These are phyloP conservation scores for Claviceps sp. DNA, from an alignment of 2,329 filamentous ascomycete species.

Conservation along the genomic window DNA sequence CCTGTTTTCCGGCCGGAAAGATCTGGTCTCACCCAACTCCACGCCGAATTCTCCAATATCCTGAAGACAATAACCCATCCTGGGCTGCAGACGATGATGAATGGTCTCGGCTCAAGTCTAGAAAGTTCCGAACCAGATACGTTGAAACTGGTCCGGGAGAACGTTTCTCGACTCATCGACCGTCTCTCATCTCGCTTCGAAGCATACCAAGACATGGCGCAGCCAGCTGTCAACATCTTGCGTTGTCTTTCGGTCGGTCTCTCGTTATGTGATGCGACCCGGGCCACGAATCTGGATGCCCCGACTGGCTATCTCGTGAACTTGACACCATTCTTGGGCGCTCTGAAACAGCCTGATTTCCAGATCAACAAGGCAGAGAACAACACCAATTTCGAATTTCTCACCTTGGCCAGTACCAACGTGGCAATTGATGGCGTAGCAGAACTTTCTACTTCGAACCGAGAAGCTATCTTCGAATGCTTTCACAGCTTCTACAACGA, in stretches of 20 bases:
- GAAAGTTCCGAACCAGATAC: conserved; percentile 18
- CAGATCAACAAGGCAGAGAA: conserved; percentile 10
- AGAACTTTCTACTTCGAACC: conserved; percentile 26
- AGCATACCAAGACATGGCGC: conserved; percentile 74
- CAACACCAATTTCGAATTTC: conserved; percentile 27
- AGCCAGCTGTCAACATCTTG: conserved; percentile 65
- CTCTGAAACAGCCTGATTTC: conserved; percentile 21
- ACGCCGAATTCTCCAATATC: conserved; percentile 72
- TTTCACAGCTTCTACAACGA: conserved; percentile 64
- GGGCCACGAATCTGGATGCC: conserved; percentile 28
- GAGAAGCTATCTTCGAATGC: conserved; percentile 47
- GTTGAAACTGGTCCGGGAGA: conserved; percentile 37
- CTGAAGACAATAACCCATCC: conserved; percentile 48
- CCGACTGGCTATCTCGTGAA: conserved; percentile 25
- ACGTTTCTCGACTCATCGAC: conserved; percentile 53
- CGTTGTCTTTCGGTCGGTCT: conserved; percentile 67
- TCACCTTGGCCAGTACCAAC: conserved; percentile 21
- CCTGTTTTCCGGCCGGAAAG: conserved; percentile 57
- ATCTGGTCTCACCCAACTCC: conserved; percentile 57
- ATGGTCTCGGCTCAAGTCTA: conserved; percentile 10
- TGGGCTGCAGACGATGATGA: conserved; percentile 1
- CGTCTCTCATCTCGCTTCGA: conserved; percentile 59
- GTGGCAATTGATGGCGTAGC: conserved; percentile 34
- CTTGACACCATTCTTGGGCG: conserved; percentile 44
- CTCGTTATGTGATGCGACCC: conserved; percentile 38